Evolutionary conservation across 805 yeast species (phyloP).

Genomic region (Metschnikowia reukaufii): DNA sequence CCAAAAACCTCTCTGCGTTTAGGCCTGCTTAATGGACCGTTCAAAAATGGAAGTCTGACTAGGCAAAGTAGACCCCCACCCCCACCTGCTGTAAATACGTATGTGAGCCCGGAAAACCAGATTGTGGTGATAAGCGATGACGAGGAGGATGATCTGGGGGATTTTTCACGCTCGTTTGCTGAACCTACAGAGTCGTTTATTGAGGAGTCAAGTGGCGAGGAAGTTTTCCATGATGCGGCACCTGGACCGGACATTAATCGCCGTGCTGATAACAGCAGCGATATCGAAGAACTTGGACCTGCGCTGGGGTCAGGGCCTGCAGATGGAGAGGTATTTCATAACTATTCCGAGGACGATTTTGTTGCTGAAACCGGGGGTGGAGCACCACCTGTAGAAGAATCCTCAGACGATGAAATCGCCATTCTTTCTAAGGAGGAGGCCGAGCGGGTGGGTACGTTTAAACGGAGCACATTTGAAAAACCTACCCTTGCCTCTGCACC

Average conservation of each 20-base stretch:
- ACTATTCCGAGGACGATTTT: background rate
- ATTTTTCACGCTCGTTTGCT: background rate
- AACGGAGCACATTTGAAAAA: constrained; percentile 24
- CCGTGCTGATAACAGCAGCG: too few relatives aligned
- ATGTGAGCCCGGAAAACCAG: background rate
- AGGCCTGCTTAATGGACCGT: too few relatives aligned
- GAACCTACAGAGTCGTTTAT: background rate
- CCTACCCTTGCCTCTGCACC: too few relatives aligned
- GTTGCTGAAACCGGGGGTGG: background rate
- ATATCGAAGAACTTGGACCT: too few relatives aligned
- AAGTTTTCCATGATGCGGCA: background rate
- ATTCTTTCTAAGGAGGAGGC: constrained; percentile 33
- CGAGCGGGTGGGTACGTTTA: constrained; percentile 26
- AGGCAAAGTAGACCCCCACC: too few relatives aligned
- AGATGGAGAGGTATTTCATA: background rate
- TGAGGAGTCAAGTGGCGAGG: background rate
- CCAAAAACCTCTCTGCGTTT: too few relatives aligned
- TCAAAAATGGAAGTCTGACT: too few relatives aligned
- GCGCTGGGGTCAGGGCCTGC: too few relatives aligned
- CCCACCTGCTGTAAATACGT: background rate
- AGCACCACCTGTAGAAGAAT: background rate
- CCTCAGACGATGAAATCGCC: constrained; percentile 28
- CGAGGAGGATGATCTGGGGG: background rate
- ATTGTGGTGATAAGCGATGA: constrained; percentile 7
- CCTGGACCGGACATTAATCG: background rate